Conservation (phyloP, 2,329 filamentous ascomycete genomes). For the Phialophora macrospora region DNA sequence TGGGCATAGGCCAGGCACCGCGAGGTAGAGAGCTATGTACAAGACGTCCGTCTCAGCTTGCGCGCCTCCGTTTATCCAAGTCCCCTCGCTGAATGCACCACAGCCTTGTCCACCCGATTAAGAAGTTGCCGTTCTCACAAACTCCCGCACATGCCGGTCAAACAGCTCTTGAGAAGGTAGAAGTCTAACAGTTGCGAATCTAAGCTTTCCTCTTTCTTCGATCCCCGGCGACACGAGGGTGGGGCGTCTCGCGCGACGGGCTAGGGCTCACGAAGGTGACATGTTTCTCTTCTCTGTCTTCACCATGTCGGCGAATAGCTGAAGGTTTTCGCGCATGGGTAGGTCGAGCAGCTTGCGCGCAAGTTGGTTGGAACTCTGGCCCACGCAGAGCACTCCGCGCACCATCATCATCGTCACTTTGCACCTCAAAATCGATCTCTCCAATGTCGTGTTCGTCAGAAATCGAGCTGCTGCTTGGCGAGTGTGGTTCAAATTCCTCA, state of each 20-base stretch:
- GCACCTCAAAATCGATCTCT: conserved; percentile 56
- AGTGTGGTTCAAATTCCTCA: conserved; percentile 73
- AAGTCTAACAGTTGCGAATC: conserved; percentile 22
- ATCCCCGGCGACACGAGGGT: conserved; percentile 25
- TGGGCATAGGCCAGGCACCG: conserved; percentile 18
- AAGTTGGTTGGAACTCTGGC: conserved; percentile 44
- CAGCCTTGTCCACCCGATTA: conserved; percentile 11
- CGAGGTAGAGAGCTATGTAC: conserved; percentile 19
- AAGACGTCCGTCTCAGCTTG: conserved; percentile 8
- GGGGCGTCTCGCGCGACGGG: conserved; percentile 37
- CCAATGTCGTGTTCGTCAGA: conserved; percentile 59
- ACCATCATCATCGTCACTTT: conserved; percentile 53
- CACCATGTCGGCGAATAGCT: conserved; percentile 40
- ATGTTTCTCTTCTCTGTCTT: conserved; percentile 45
- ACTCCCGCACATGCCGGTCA: conserved; percentile 20
- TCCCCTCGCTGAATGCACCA: conserved; percentile 11
- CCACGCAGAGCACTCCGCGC: conserved; percentile 41
- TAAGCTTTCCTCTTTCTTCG: conserved; percentile 30
- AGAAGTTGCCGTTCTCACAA: neutral
- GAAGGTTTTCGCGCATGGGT: conserved; percentile 43
- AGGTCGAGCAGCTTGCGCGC: conserved; percentile 45
- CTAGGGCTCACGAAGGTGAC: conserved; percentile 47
- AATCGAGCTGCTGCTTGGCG: conserved; percentile 61
- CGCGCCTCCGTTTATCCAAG: conserved; percentile 28
- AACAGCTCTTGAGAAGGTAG: conserved; percentile 14